Evolutionary conservation across 1,284 basidiomycete genomes (phyloP).

Genomic region (Apiotrichum mycotoxinovorans): DNA sequence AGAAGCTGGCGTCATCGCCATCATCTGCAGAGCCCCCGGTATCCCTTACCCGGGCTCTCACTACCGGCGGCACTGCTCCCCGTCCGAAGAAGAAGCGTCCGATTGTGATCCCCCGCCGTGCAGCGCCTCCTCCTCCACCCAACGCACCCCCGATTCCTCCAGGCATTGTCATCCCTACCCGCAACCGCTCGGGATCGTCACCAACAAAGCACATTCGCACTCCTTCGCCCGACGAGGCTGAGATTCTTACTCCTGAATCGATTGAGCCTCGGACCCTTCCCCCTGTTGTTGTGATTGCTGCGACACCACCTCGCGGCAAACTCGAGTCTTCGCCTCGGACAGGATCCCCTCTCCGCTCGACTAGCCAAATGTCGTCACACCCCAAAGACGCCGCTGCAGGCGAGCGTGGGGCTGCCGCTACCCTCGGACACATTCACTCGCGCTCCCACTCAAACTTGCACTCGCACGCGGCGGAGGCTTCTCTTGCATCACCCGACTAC

Average conservation of each 20-base stretch:
- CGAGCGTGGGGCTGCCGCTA: no score
- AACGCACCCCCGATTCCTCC: slow-evolving; percentile 14
- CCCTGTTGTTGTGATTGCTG: background rate
- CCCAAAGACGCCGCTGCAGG: background rate
- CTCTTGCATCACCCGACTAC: background rate
- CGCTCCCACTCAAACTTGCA: background rate
- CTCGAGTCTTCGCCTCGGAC: background rate
- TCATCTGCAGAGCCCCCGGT: background rate
- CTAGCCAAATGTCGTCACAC: background rate
- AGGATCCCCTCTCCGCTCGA: background rate
- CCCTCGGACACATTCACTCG: background rate
- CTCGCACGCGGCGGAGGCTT: background rate
- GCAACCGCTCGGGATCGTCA: background rate
- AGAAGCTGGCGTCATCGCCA: background rate
- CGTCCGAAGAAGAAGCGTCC: slow-evolving; percentile 29
- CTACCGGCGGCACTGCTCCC: background rate
- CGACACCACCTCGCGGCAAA: background rate
- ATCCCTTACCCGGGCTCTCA: no score
- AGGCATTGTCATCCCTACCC: background rate
- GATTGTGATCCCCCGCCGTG: slow-evolving; percentile 33
- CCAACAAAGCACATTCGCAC: background rate
- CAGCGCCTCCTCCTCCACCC: slow-evolving; percentile 31
- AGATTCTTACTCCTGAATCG: background rate
- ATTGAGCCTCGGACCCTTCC: background rate
- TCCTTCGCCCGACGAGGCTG: background rate